Evolutionary conservation across 768 basidiomycete genomes (phyloP).

Genomic region (Suillus bovinus): DNA sequence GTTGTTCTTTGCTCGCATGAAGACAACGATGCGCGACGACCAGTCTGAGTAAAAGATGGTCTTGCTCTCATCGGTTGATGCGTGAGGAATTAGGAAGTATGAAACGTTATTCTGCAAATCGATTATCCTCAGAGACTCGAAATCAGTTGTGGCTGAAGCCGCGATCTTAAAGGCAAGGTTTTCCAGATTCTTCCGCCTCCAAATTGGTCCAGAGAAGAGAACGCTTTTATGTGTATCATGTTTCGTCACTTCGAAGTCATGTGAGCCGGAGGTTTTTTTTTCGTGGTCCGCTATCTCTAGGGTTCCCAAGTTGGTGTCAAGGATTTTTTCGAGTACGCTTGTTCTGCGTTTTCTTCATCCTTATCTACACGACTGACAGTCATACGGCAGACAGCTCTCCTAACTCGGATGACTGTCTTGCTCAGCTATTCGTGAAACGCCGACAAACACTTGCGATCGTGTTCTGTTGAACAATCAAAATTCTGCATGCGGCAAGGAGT

Average conservation of each 20-base stretch:
- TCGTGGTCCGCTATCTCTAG: neutral
- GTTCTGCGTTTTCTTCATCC: slow-evolving; percentile 3
- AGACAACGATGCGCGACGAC: neutral
- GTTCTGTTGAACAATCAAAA: slow-evolving; percentile 10
- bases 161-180: neutral
- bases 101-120: neutral
- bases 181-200: neutral
- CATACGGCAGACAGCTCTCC: slow-evolving; percentile 8
- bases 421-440: slow-evolving; percentile 5
- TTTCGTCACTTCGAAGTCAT: neutral
- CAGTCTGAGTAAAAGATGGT: too few species aligned
- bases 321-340: neutral
- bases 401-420: neutral
- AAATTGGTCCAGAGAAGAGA: neutral
- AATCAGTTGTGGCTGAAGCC: neutral
- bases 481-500: neutral
- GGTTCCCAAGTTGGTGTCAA: neutral
- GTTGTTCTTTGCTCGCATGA: neutral
- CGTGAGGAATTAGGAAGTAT: neutral
- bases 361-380: slow-evolving; percentile 13
- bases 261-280: neutral
- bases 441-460: slow-evolving; percentile 1
- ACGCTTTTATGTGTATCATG: neutral
- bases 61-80: neutral
- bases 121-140: neutral